Evolutionary conservation across 2,329 filamentous ascomycete species (phyloP).

Genomic region (Colletotrichum plurivorum): DNA sequence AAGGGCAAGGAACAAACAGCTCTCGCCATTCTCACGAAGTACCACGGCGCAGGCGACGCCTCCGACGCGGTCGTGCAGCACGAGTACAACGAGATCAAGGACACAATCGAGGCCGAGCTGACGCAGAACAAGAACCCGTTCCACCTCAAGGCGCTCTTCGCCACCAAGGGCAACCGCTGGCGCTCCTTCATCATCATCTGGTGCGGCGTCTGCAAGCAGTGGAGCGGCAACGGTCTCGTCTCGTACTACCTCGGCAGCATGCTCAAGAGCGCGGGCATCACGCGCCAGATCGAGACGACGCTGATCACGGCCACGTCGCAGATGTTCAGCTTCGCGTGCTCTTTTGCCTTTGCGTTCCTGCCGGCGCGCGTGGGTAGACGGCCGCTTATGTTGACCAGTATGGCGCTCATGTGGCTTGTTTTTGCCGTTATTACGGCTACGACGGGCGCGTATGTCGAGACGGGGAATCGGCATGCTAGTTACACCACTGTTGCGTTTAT

Average conservation of each 20-base stretch:
- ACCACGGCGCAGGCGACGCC: constrained; percentile 71
- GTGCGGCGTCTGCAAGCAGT: constrained; percentile 60
- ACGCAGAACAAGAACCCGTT: constrained; percentile 44
- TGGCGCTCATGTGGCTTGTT: constrained; percentile 37
- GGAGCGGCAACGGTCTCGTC: constrained; percentile 44
- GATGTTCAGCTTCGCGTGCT: constrained; percentile 39
- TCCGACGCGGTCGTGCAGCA: constrained; percentile 66
- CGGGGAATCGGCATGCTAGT: constrained; percentile 26
- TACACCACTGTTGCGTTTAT: constrained; percentile 34
- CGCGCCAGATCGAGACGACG: constrained; percentile 26
- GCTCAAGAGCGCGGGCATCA: constrained; percentile 38
- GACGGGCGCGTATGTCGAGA: constrained; percentile 36
- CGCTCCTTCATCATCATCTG: constrained; percentile 55
- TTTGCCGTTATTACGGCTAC: constrained; percentile 34
- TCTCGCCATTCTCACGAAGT: constrained; percentile 70
- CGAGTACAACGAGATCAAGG: constrained; percentile 63
- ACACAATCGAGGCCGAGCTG: constrained; percentile 54
- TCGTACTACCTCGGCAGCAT: constrained; percentile 32
- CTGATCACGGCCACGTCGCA: constrained; percentile 39
- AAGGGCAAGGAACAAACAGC: constrained; percentile 52
- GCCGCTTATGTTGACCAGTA: constrained; percentile 37
- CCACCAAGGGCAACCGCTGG: constrained; percentile 50
- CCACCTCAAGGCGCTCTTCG: constrained; percentile 43
- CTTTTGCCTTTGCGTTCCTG: constrained; percentile 34
- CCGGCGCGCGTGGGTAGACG: constrained; percentile 38